Base-by-base conservation (phyloP, 495 filamentous ascomycete species). In the Aspergillus mulundensis region DNA sequence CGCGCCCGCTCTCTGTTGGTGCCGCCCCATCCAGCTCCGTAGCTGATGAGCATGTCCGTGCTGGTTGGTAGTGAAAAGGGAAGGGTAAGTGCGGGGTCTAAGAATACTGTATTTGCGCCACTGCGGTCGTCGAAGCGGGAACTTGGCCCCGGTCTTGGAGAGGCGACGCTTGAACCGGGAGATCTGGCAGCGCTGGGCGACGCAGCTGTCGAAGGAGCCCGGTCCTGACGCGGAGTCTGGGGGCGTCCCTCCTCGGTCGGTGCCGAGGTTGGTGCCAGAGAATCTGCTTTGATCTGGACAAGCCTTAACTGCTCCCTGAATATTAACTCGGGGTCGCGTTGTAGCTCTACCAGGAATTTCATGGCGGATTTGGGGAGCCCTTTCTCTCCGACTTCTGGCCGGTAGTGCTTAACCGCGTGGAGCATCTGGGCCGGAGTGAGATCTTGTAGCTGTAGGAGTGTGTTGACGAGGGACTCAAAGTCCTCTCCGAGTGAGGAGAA, bases 401-500 rank as follows among this genome's bases (percentile, higher is more conserved):
- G 82, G 69, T 99, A 99, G 60, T 95, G 89, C 61, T 91, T 94
- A 20, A 89, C 90, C 15, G 91, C 81, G 66, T 96, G 95, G 21
- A 97, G 82, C n/a, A 97, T 78, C 63, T 99, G 94, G 60, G 89
- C 87, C 1, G 91, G 88, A 21, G 83, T 88, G 40, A 99, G 76
- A 24, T 86, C 81, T 50, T 89, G 88, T 39, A 99, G 79, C 67
- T 97, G 95, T 56, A 95, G 83, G 14, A 97, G 68, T 0, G 94
- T 99, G 1, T 89, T 88, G 28, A 91, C 84, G 11, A 97, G 80
- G 1, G 89, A 89, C 59, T 95, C 87, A 30, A 91, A 77, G 61
- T 97, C 91, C 60, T 97, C 94, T n/a, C 88, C 90, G 5, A 99
- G 76, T 7, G 91, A 96, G 3, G 94, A 97, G 69, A 97, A 96